phyloP scores from a whole-genome alignment of 495 filamentous ascomycete species.

The Hyaloscypha bicolor region DNA sequence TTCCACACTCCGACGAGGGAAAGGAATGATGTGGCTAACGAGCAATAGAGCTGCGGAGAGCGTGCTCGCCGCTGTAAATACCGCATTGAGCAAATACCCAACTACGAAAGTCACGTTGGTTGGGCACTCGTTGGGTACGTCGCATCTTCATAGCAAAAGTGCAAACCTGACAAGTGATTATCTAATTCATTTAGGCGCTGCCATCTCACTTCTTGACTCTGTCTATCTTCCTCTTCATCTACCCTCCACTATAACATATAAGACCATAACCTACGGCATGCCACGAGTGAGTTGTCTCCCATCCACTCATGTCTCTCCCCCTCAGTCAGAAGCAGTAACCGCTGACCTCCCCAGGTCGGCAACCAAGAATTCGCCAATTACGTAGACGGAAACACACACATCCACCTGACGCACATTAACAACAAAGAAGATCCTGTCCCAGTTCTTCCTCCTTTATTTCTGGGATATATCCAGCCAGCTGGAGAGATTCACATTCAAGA shows the following conservation, averaged over 20 bases:
- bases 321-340: neutral
- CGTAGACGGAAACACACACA: neutral
- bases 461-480: neutral
- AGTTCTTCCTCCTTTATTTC: neutral
- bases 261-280: neutral
- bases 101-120: conserved; percentile 4
- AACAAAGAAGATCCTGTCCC: conserved; percentile 10
- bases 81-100: neutral
- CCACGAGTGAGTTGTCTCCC: neutral
- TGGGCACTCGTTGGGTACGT: conserved; percentile 6
- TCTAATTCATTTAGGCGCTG: neutral
- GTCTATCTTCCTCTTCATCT: conserved; percentile 11
- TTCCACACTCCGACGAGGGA: neutral
- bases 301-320: neutral
- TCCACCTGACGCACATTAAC: conserved; percentile 7
- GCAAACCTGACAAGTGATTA: neutral
- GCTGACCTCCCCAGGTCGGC: neutral
- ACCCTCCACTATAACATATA: neutral
- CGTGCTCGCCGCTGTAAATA: neutral
- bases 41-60: neutral
- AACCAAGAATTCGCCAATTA: conserved; percentile 11
- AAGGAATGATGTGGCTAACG: neutral
- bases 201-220: conserved; percentile 8
- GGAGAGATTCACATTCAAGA: conserved; percentile 7
- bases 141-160: neutral